phyloP scores from a whole-genome alignment of 2,329 filamentous ascomycete genomes.

The Pseudogymnoascus sp. region DNA sequence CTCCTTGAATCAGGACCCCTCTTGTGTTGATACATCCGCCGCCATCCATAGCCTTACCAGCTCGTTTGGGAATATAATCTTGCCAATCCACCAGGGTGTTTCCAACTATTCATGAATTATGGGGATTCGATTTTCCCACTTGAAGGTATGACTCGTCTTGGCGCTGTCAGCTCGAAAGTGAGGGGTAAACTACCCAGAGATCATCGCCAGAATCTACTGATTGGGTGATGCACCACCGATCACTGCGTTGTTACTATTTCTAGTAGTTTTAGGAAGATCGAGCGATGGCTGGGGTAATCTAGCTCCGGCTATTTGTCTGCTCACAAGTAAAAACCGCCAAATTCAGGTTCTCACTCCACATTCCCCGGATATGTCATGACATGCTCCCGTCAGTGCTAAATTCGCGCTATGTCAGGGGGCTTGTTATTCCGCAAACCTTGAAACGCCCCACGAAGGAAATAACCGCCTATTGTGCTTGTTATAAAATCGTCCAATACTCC shows the following conservation, averaged over 20 bases:
- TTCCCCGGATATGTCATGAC: not conserved
- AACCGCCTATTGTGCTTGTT: not conserved
- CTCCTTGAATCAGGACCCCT: conserved; percentile 59
- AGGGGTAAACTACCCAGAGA: too few relatives aligned
- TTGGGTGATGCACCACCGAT: conserved; percentile 52
- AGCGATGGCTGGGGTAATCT: not conserved
- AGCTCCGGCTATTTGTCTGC: not conserved
- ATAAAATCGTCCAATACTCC: not conserved
- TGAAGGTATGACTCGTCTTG: conserved; percentile 19
- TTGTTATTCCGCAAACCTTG: not conserved
- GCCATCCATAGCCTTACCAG: conserved; percentile 53
- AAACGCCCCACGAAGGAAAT: not conserved
- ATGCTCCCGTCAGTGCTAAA: not conserved
- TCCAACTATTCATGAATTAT: conserved; percentile 45
- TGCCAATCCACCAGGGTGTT: conserved; percentile 65
- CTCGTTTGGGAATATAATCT: conserved; percentile 69
- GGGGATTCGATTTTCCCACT: conserved; percentile 41
- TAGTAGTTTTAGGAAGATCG: conserved; percentile 12
- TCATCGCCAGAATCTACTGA: conserved; percentile 31
- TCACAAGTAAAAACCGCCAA: not conserved
- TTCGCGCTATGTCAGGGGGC: not conserved
- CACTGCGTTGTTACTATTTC: conserved; percentile 51
- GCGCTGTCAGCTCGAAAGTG: too few relatives aligned
- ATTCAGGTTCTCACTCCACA: not conserved
- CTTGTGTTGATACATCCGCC: conserved; percentile 69